Evolutionary conservation across 2,329 filamentous ascomycete genomes (phyloP).

Genomic region (Massarina eburnea): DNA sequence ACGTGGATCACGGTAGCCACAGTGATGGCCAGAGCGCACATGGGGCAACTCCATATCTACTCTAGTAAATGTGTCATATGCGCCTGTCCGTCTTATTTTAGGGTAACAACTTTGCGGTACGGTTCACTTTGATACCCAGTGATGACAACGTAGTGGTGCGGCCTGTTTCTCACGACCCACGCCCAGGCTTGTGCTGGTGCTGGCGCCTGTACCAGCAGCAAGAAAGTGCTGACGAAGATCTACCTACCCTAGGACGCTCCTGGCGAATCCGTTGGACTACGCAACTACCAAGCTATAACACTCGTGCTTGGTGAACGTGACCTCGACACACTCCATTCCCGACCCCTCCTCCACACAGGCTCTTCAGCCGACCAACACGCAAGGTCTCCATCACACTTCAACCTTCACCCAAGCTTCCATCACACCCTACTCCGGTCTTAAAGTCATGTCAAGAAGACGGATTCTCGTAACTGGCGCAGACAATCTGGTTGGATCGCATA

Average conservation of each 20-base stretch:
- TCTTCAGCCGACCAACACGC: constrained; percentile 7
- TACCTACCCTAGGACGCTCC: constrained; percentile 6
- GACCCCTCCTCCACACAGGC: constrained; percentile 10
- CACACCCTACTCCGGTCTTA: not conserved
- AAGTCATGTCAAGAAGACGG: constrained; percentile 22
- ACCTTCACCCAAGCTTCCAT: constrained; percentile 6
- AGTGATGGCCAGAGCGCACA: constrained; percentile 4
- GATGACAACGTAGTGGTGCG: constrained; percentile 13
- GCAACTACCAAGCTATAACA: constrained; percentile 14
- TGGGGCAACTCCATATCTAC: constrained; percentile 1
- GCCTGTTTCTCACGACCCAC: constrained; percentile 13
- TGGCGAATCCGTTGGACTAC: constrained; percentile 4
- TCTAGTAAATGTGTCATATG: constrained; percentile 4
- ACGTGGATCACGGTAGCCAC: not conserved
- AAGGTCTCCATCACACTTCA: constrained; percentile 2
- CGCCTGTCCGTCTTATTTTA: constrained; percentile 9
- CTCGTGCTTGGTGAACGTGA: constrained; percentile 13
- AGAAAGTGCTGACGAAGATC: constrained; percentile 18
- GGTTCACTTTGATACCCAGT: constrained; percentile 5
- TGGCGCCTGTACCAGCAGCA: constrained; percentile 10
- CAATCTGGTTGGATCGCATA: constrained; percentile 28
- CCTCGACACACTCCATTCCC: constrained; percentile 3
- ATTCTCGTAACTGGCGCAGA: constrained; percentile 29
- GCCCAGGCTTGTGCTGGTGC: constrained; percentile 13
- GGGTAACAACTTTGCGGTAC: constrained; percentile 1